Evolutionary conservation across 2,329 filamentous ascomycete species (phyloP), one percentile per base, ranked within the genome.

Genomic region (Trichophyton equinum): DNA sequence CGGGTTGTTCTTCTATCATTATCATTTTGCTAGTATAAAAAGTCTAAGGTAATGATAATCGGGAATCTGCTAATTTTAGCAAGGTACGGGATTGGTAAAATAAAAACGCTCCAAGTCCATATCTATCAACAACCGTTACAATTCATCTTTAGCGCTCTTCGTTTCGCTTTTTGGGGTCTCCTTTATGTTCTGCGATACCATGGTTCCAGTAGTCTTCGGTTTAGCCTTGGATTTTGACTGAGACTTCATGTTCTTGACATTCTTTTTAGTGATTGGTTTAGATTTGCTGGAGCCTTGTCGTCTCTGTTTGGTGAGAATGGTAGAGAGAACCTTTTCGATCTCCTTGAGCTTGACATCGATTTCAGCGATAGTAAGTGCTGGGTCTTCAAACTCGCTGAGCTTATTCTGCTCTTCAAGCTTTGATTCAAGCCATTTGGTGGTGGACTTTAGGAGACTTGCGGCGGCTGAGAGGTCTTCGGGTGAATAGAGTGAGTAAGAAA

Each of bases 381-480:
- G 88, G 65, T 97, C 85, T 8, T 89, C 88, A 1, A 85, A 84
- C 1, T 79, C 75, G 15, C 80, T 76, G 2, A 96, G 82, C 66
- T 83, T 85, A 33, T 85, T 82, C 73, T 97, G 92, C 67, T 82
- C 81, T 1, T 80, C 77, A 56, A 88, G 75, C 70, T 88, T 86
- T 65, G 87, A 82, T 36, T 85, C 81, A 20, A 99, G 79, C 92
- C 92, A 99, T 20, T 81, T 78, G 15, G 80, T 76, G 18, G 85
- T 83, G 13, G 82, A 80, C 30, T 83, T 81, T 68, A 85, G 82
- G 18, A 84, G 76, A 9, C 82, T 79, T 58, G 85, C 81, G 25
- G 94, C 77, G 56, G 80, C 77, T 47, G 81, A 78, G 36, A 96
- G 77, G 68, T 97, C 91, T 33, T 86, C 82, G 7, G 83, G 76